These are phyloP conservation scores for Cystobasidium onofrii DNA, from an alignment of 768 basidiomycete genomes.

Conservation along the genomic window DNA sequence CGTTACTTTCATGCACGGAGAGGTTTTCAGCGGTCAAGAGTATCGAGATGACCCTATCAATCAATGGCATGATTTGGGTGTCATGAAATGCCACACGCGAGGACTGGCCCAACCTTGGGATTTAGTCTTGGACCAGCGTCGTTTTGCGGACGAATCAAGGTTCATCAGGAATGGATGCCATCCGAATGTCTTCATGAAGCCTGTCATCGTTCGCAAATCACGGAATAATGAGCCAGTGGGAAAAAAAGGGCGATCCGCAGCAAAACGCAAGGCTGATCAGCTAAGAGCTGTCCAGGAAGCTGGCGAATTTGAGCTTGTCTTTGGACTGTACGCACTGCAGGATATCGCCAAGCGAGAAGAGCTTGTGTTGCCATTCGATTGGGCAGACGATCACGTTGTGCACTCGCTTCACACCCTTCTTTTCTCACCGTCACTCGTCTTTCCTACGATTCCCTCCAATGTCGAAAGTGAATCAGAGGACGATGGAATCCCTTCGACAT, in stretches of 20 bases:
- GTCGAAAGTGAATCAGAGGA: constrained; percentile 1
- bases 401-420: constrained; percentile 67
- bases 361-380: constrained; percentile 86
- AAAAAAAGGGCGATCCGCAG: constrained; percentile 4
- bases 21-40: constrained; percentile 58
- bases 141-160: constrained; percentile 57
- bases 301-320: constrained; percentile 51
- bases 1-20: constrained; percentile 59
- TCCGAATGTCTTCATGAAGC: constrained; percentile 60
- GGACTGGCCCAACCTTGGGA: constrained; percentile 65
- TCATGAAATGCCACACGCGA: constrained; percentile 76
- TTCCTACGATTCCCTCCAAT: constrained; percentile 8
- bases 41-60: constrained; percentile 77
- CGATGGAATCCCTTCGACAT: constrained; percentile 24
- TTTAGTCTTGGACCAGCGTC: constrained; percentile 69
- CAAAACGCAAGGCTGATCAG: neutral
- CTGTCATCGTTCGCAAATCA: constrained; percentile 49
- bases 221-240: neutral
- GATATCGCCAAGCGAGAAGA: constrained; percentile 73
- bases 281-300: constrained; percentile 31
- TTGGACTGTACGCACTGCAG: constrained; percentile 70
- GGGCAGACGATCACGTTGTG: constrained; percentile 84
- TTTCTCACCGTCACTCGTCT: constrained; percentile 44
- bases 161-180: constrained; percentile 62
- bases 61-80: constrained; percentile 64